A percentile compares a stretch with the other conserved stretches of the same genome.
These are phyloP conservation scores for Glonium stellatum DNA, from an alignment of 495 filamentous ascomycete species.

Conservation along the genomic window DNA sequence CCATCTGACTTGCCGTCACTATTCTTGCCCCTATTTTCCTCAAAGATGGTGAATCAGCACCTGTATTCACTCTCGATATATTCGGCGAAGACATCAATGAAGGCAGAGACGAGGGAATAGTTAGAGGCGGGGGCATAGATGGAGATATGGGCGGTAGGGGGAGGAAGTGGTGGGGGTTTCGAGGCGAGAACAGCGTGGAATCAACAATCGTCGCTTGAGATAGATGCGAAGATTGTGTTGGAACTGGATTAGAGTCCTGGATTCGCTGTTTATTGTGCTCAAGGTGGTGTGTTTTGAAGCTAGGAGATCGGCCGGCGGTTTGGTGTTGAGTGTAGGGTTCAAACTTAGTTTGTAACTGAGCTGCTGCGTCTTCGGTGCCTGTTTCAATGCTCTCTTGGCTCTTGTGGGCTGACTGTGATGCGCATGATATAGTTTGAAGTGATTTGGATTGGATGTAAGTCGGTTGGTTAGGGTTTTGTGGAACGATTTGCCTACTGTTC, in stretches of 20 bases:
- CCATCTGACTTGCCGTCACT: neutral
- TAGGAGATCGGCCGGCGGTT: neutral
- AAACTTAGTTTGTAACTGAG: neutral
- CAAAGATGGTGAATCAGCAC: neutral
- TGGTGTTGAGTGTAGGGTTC: neutral
- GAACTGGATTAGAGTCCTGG: neutral
- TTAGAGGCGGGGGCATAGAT: neutral
- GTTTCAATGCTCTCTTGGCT: neutral
- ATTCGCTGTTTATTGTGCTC: neutral
- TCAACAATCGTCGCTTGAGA: conserved; percentile 33
- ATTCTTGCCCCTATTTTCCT: neutral
- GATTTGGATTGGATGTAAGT: neutral
- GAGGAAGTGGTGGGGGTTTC: neutral
- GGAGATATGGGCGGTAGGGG: neutral
- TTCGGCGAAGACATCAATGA: neutral
- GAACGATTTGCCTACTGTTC: no score
- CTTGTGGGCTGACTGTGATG: neutral
- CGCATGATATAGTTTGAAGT: neutral
- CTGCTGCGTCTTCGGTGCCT: neutral
- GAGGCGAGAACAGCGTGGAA: conserved; percentile 21
- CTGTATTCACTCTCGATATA: neutral
- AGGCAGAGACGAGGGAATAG: neutral
- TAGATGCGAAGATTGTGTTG: conserved; percentile 12
- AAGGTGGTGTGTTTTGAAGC: no score
- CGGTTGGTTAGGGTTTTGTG: neutral